Evolutionary conservation across 306 rosid genomes (phyloP).

Genomic region (Hippophae rhamnoides): DNA sequence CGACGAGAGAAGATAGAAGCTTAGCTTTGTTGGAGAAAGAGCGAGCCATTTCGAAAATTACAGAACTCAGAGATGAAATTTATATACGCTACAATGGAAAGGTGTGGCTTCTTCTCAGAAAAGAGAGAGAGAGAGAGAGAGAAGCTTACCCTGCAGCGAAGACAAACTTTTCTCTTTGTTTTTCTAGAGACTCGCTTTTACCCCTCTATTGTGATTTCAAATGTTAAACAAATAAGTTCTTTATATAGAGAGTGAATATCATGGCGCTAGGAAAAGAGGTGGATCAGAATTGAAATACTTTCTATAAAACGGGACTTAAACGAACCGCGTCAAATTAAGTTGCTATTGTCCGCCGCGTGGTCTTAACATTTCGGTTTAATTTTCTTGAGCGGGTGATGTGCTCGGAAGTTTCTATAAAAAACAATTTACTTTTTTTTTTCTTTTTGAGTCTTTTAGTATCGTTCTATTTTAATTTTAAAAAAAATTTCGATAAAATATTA

Average conservation of each 20-base stretch:
- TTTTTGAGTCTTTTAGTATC: too few species aligned
- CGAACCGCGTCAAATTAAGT: slow-evolving; percentile 15
- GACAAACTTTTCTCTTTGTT: background rate
- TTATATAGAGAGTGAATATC: slow-evolving; percentile 17
- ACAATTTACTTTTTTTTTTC: too few species aligned
- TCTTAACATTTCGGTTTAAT: too few species aligned
- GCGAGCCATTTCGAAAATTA: slow-evolving; percentile 41
- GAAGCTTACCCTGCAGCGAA: slow-evolving; percentile 27
- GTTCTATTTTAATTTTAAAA: too few species aligned
- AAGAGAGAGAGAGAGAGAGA: slow-evolving; percentile 1
- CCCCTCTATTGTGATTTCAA: background rate
- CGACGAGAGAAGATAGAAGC: slow-evolving; percentile 39
- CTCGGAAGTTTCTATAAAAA: too few species aligned
- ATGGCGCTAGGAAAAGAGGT: background rate
- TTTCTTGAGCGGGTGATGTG: too few species aligned
- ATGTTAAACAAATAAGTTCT: background rate
- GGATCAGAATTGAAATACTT: background rate
- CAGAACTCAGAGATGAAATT: background rate
- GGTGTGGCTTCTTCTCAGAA: background rate
- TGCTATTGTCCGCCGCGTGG: slow-evolving; percentile 28
- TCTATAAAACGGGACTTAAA: background rate
- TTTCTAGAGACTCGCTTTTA: slow-evolving; percentile 6
- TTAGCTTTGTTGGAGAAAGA: slow-evolving; percentile 62
- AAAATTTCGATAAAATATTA: too few species aligned
- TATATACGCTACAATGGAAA: slow-evolving; percentile 24